Evolutionary conservation across 1,139 yeast species (phyloP).

Genomic region (Sugiyamaella paludigena): DNA sequence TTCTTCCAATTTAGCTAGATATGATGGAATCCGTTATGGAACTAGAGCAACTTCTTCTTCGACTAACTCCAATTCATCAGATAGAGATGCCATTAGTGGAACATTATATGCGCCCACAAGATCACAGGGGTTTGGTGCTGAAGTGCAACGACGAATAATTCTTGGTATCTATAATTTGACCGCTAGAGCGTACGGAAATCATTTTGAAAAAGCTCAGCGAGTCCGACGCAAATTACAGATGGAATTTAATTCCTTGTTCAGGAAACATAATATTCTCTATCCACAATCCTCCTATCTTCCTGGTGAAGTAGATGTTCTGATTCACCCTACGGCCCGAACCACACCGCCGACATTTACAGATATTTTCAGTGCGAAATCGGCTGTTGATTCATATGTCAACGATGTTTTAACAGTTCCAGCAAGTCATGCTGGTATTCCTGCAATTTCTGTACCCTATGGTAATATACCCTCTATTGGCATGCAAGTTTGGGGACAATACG

Average conservation of each 20-base stretch:
- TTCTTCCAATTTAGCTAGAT: slow-evolving; percentile 83
- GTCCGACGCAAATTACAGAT: slow-evolving; percentile 57
- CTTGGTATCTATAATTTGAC: slow-evolving; percentile 85
- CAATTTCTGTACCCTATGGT: slow-evolving; percentile 67
- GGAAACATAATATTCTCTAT: slow-evolving; percentile 47
- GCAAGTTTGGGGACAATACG: slow-evolving; percentile 83
- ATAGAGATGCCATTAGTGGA: slow-evolving; percentile 39
- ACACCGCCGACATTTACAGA: slow-evolving; percentile 54
- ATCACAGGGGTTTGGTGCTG: slow-evolving; percentile 65
- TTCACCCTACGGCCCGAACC: slow-evolving; percentile 72
- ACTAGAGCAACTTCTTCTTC: slow-evolving; percentile 42
- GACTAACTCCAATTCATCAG: no score
- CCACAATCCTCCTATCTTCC: slow-evolving; percentile 17
- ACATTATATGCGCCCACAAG: slow-evolving; percentile 58
- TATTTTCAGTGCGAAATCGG: slow-evolving; percentile 37
- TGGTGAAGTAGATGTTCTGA: slow-evolving; percentile 58
- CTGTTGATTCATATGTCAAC: slow-evolving; percentile 67
- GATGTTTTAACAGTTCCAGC: slow-evolving; percentile 90
- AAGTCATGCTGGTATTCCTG: slow-evolving; percentile 87
- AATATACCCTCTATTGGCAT: slow-evolving; percentile 51
- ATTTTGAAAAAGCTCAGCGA: slow-evolving; percentile 71
- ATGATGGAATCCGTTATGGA: slow-evolving; percentile 89
- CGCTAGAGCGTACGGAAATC: slow-evolving; percentile 71
- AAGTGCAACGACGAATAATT: slow-evolving; percentile 77
- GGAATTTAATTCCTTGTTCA: slow-evolving; percentile 67